phyloP scores from a whole-genome alignment of 1,284 basidiomycete species.

The Singerocomus inundabilis region DNA sequence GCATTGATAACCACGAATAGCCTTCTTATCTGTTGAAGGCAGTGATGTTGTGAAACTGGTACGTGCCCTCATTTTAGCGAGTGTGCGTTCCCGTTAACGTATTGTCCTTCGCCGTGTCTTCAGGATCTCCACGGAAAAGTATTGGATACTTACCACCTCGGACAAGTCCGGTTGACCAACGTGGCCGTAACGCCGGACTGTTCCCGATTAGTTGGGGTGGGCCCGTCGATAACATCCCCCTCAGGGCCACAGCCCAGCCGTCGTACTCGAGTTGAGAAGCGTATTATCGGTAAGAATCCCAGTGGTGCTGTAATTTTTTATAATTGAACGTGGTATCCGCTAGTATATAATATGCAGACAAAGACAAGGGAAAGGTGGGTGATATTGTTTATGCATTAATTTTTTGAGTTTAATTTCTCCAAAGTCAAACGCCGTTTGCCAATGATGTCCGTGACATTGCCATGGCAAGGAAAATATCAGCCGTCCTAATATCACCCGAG shows the following conservation, averaged over 20 bases:
- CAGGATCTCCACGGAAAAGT: constrained; percentile 60
- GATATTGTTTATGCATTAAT: background rate
- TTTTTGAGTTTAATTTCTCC: constrained; percentile 11
- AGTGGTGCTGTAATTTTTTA: background rate
- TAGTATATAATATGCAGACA: constrained; percentile 71
- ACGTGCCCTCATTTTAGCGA: constrained; percentile 13
- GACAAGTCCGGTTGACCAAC: constrained; percentile 67
- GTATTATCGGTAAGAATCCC: constrained; percentile 59
- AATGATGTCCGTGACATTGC: constrained; percentile 76
- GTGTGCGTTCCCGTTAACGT: constrained; percentile 16
- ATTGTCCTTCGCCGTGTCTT: constrained; percentile 3
- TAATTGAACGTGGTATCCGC: background rate
- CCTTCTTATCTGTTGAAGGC: constrained; percentile 57
- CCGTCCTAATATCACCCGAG: constrained; percentile 57
- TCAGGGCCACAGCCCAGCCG: constrained; percentile 70
- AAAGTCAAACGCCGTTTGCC: constrained; percentile 73
- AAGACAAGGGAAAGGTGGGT: constrained; percentile 65
- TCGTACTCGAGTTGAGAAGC: constrained; percentile 68
- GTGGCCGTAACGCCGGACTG: constrained; percentile 72
- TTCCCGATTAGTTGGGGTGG: constrained; percentile 65
- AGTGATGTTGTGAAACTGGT: constrained; percentile 51
- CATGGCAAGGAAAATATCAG: constrained; percentile 56
- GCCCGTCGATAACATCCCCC: constrained; percentile 59
- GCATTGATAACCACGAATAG: constrained; percentile 32
- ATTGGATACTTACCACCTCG: constrained; percentile 60